phyloP scores from a whole-genome alignment of 2,329 filamentous ascomycete species.

The Epichloe uncinata region DNA sequence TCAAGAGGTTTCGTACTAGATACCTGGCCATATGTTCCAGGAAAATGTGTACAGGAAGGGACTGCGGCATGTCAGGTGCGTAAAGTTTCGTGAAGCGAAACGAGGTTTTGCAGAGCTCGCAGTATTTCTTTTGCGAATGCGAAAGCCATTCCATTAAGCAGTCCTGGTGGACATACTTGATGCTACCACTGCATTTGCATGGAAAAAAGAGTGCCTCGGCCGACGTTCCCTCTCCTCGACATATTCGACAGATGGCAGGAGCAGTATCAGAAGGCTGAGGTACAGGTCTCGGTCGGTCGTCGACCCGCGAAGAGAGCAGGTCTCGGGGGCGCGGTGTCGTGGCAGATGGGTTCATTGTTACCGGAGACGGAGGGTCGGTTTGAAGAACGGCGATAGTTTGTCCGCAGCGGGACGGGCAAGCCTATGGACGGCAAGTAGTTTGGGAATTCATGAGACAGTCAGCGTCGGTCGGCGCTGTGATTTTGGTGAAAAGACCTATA shows the following conservation, averaged over 20 bases:
- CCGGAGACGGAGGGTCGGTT: background rate
- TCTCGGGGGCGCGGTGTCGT: background rate
- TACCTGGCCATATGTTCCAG: slow-evolving; percentile 65
- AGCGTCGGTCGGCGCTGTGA: background rate
- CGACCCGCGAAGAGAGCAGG: slow-evolving; percentile 11
- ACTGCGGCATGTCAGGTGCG: slow-evolving; percentile 80
- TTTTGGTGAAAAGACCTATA: background rate
- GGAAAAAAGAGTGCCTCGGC: slow-evolving; percentile 90
- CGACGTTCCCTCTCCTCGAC: slow-evolving; percentile 70
- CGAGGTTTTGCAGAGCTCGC: slow-evolving; percentile 96
- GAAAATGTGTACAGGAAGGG: slow-evolving; percentile 70
- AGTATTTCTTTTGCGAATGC: slow-evolving; percentile 98
- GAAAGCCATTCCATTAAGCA: slow-evolving; percentile 98
- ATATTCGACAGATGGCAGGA: slow-evolving; percentile 89
- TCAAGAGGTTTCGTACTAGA: slow-evolving; percentile 53
- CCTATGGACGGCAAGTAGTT: slow-evolving; percentile 3
- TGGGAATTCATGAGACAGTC: slow-evolving; percentile 4
- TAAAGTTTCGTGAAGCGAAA: slow-evolving; percentile 98
- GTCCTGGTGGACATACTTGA: slow-evolving; percentile 96
- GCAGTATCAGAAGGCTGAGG: slow-evolving; percentile 19
- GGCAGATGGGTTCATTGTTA: slow-evolving; percentile 3
- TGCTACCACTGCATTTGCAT: slow-evolving; percentile 97
- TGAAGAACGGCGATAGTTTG: slow-evolving; percentile 6
- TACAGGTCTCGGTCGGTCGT: slow-evolving; percentile 8
- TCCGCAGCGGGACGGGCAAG: slow-evolving; percentile 3